Conservation (phyloP, 495 filamentous ascomycete genomes). For the Emericellopsis terricola region DNA sequence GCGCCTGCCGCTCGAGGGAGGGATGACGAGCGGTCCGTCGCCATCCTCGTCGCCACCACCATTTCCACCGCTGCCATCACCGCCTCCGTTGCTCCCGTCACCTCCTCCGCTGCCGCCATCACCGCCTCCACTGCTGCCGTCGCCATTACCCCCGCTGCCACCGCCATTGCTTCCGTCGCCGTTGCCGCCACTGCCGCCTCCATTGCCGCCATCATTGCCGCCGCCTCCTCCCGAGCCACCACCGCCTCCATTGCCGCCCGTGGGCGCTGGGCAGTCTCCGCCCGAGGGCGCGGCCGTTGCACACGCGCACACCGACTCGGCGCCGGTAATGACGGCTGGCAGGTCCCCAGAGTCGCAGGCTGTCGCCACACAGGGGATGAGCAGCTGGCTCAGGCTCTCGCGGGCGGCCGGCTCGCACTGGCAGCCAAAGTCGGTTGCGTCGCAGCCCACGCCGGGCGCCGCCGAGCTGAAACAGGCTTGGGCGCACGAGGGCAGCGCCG, state of each 20-base stretch:
- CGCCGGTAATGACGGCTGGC: not conserved
- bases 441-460: not conserved
- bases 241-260: slow-evolving; percentile 4
- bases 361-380: slow-evolving; percentile 5
- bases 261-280: not conserved
- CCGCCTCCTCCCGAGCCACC: not conserved
- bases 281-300: not conserved
- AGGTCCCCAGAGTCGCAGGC: not conserved
- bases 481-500: not conserved
- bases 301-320: not conserved
- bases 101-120: too few relatives aligned
- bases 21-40: not conserved
- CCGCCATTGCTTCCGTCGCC: too few relatives aligned
- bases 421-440: slow-evolving; percentile 1
- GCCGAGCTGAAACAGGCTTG: not conserved
- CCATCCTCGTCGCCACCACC: not conserved
- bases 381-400: slow-evolving; percentile 2
- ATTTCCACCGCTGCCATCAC: not conserved
- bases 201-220: slow-evolving; percentile 3
- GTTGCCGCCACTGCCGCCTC: not conserved
- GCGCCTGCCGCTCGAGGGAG: not conserved
- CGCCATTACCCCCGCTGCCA: too few relatives aligned
- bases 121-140: not conserved
- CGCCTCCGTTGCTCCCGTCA: too few relatives aligned
- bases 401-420: slow-evolving; percentile 6